Evolutionary conservation across 2,329 filamentous ascomycete genomes (phyloP), one percentile per base, ranked within the genome.

Genomic region (Xylaria sp.): DNA sequence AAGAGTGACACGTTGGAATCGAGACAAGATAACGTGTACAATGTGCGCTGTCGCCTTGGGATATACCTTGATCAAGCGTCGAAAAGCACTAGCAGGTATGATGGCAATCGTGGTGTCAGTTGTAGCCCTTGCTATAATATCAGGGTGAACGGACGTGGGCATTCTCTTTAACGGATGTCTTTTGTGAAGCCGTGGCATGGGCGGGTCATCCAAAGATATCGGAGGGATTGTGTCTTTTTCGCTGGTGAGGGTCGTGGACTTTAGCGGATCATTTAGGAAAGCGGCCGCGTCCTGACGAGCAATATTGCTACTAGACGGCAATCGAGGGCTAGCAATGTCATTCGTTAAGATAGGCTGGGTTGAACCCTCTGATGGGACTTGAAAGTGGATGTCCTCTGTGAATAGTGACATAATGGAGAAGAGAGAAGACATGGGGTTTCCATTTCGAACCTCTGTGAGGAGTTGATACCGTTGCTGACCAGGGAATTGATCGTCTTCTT

Each of bases 91-190:
- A 0, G 96, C 96, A 1, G 97, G 97, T 66, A 99, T 99, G 71
- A 99, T 97, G 6, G 96, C 96, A 80, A 99, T 97, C 0, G 97
- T 99, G 0, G 96, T 99, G 78, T 99, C 97, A 28, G 97, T 92
- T 17, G 94, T 97, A 6, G 96, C 96, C 72, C 96, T 88, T n/a
- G 95, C 96, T 72, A 99, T 93, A 70, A 99, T 96, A 77, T 99
- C 96, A 11, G 96, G 96, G 80, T 99, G 96, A 0, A 93, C 94
- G 15, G 96, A 98, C 72, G 90, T 91, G 11, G 88, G 87, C 38
- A 82, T 77, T 64, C 85, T 82, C 70, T 84, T 83, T 13, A 81
- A 79, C 51, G 81, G 74, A 2, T 85, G 85, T 26, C 83, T 81
- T 36, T 74, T 77, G 17, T 68, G 59, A 7, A 75, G 70, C 5